A percentile compares a stretch with the other conserved stretches of the same genome.
These are phyloP conservation scores for Diaporthe humulicola DNA, from an alignment of 2,329 filamentous ascomycete genomes.

Conservation along the genomic window DNA sequence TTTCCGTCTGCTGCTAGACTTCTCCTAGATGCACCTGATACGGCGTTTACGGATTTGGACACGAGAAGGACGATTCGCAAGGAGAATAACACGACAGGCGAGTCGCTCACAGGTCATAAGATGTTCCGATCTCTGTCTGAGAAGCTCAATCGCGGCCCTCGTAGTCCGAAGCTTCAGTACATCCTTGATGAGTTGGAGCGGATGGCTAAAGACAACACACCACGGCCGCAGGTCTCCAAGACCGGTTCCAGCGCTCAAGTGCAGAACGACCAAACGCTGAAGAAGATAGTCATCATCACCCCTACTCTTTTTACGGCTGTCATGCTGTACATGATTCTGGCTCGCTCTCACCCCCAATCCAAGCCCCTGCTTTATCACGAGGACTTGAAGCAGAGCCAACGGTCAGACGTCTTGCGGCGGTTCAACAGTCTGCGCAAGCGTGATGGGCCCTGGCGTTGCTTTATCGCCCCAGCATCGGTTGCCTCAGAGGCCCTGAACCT, in stretches of 20 bases:
- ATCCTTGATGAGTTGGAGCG: constrained; percentile 22
- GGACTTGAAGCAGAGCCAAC: constrained; percentile 8
- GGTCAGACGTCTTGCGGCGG: background rate
- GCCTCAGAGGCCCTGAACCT: constrained; percentile 32
- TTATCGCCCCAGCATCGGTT: constrained; percentile 15
- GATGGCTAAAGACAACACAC: background rate
- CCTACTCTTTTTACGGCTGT: constrained; percentile 29
- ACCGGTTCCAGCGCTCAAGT: background rate
- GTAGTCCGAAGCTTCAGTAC: constrained; percentile 23
- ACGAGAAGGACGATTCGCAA: background rate
- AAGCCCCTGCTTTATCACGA: constrained; percentile 24
- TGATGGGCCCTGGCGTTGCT: background rate
- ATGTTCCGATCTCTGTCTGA: background rate
- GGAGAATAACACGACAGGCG: background rate
- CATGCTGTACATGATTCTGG: constrained; percentile 25
- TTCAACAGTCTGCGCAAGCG: constrained; percentile 32
- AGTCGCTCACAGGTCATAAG: background rate
- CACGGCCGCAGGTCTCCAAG: background rate
- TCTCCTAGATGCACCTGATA: background rate
- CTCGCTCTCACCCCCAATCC: background rate
- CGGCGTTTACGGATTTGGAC: background rate
- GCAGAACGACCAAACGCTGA: background rate
- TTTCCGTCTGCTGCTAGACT: constrained; percentile 23
- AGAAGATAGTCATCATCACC: constrained; percentile 36
- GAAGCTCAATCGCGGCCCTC: background rate